Evolutionary conservation across 2,329 filamentous ascomycete species (phyloP).

Genomic region (Hypomyces rosellus): DNA sequence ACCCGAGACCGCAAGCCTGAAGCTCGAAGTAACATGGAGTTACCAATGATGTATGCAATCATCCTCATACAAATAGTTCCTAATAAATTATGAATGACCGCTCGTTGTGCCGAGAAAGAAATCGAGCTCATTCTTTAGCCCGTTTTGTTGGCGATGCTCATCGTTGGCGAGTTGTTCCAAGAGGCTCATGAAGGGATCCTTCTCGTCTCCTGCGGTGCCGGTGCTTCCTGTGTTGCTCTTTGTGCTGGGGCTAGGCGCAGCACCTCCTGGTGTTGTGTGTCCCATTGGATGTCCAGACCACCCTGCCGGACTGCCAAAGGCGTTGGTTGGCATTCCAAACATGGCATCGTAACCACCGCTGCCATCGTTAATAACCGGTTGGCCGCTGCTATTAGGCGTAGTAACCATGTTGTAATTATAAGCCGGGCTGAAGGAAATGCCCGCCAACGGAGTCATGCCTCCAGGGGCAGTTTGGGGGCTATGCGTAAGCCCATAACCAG

Average conservation of each 20-base stretch:
- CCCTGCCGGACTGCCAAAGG: constrained; percentile 44
- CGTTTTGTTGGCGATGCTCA: constrained; percentile 54
- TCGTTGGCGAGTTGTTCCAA: constrained; percentile 80
- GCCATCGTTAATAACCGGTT: constrained; percentile 23
- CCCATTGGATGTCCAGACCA: constrained; percentile 35
- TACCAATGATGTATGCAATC: background rate
- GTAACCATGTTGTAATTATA: constrained; percentile 34
- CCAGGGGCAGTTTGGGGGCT: constrained; percentile 1
- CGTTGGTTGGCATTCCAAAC: constrained; percentile 50
- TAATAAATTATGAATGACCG: constrained; percentile 1
- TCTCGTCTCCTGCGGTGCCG: constrained; percentile 54
- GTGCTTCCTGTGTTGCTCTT: constrained; percentile 46
- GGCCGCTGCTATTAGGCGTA: background rate
- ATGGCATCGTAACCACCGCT: constrained; percentile 49
- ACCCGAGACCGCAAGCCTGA: too few relatives aligned
- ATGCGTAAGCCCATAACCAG: constrained; percentile 4
- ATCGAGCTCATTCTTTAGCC: constrained; percentile 67
- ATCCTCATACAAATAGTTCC: background rate
- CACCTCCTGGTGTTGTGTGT: constrained; percentile 13
- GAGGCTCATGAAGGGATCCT: constrained; percentile 73
- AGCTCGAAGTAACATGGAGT: too few relatives aligned
- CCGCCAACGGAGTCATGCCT: constrained; percentile 3
- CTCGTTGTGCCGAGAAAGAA: constrained; percentile 54
- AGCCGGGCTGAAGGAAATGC: constrained; percentile 14
- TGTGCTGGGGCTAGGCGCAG: constrained; percentile 36